Evolutionary conservation across 2,329 filamentous ascomycete genomes (phyloP).

Genomic region (Kalmusia sp.): DNA sequence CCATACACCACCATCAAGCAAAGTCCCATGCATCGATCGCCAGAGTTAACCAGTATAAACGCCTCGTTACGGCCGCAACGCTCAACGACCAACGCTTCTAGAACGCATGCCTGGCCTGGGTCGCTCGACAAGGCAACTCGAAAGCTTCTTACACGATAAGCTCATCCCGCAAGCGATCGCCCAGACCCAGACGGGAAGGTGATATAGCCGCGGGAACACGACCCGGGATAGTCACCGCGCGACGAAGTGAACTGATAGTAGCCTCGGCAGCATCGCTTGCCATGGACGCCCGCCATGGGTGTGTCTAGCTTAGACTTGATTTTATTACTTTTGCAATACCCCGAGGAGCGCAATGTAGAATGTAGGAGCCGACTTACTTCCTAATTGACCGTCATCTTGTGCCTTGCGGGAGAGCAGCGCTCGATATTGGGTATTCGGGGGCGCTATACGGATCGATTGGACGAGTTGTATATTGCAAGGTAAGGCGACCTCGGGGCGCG

Average conservation of each 20-base stretch:
- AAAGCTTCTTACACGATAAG: slow-evolving; percentile 12
- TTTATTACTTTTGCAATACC: not conserved
- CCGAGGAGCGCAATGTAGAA: not conserved
- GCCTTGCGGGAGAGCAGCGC: not conserved
- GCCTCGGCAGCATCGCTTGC: slow-evolving; percentile 2
- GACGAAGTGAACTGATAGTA: not conserved
- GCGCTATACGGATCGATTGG: not conserved
- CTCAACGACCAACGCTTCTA: not conserved
- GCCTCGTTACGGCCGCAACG: not conserved
- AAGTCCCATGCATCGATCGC: too few species aligned
- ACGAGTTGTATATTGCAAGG: not conserved
- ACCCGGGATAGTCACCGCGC: not conserved
- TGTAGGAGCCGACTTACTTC: not conserved
- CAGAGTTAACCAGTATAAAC: too few species aligned
- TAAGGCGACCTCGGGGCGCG: not conserved
- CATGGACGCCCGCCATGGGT: not conserved
- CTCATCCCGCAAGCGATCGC: not conserved
- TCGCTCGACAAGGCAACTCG: slow-evolving; percentile 5
- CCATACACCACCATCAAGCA: too few species aligned
- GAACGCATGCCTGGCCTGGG: not conserved
- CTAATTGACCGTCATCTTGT: too few species aligned
- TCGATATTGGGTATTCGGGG: not conserved
- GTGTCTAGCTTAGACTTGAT: not conserved
- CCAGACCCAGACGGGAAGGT: slow-evolving; percentile 9
- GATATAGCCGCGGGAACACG: not conserved